phyloP scores from a whole-genome alignment of 202 grass and related monocot genomes.

The Tripidium arundinaceum region DNA sequence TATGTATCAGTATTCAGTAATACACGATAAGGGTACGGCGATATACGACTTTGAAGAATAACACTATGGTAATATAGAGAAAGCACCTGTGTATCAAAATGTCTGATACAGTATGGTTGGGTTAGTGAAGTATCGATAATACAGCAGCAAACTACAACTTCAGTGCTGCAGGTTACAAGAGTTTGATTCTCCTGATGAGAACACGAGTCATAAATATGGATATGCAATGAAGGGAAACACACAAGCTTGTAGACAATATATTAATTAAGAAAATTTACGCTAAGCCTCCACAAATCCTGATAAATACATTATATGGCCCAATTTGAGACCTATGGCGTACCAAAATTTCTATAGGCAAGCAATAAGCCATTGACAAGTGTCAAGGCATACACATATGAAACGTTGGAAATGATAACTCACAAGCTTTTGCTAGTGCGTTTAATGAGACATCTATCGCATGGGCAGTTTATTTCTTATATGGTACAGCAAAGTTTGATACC shows the following conservation, averaged over 20 bases:
- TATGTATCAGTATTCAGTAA: neutral
- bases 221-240: slow-evolving; percentile 12
- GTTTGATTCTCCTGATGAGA: slow-evolving; percentile 5
- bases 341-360: neutral
- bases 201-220: neutral
- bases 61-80: neutral
- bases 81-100: neutral
- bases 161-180: slow-evolving; percentile 1
- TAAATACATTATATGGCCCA: slow-evolving; percentile 27
- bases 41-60: neutral
- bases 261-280: neutral
- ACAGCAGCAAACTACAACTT: neutral
- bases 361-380: neutral
- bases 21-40: neutral
- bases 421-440: neutral
- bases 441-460: neutral
- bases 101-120: neutral
- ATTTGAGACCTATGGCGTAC: neutral
- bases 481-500: slow-evolving; percentile 15
- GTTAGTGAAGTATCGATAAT: neutral
- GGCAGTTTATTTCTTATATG: neutral
- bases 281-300: neutral
- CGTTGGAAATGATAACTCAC: slow-evolving; percentile 5
- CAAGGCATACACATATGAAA: neutral
- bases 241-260: neutral